Evolutionary conservation across 148 eudicot species (phyloP), one percentile per base, ranked within the genome.

Genomic region (Rhododendron mucronatum): DNA sequence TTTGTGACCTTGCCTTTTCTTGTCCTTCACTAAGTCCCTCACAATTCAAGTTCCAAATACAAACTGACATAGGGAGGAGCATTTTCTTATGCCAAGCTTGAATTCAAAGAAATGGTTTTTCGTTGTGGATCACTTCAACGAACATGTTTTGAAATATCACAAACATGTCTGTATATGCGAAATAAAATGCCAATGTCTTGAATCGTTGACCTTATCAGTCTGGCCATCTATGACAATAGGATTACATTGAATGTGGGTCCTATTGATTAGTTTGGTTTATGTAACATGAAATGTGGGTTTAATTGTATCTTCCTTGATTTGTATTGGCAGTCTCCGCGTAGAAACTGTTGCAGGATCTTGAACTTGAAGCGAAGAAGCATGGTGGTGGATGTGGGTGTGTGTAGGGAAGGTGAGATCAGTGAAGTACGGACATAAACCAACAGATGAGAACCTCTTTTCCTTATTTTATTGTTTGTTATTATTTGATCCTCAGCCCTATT

Each of bases 321-420:
- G 50, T 39, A 12, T 33, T 30, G 48, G 87, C 95, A 93, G 95
- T 88, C 95, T 33, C 95, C 94, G 0, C 84, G 94, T 85, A 91
- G 95, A 81, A 92, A 93, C 86, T 93, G 95, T 87, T 93, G 95
- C 92, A 90, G 94, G 89, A 71, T 92, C 74, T 8, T 88, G 89
- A 87, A 63, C 53, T 89, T 93, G 7, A 86, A 82, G 84, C 85
- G 87, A 61, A 91, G 82, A 80, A 88, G 86, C 82, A 83, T 93
- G 92, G 89, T 85, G 81, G 82, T 93, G 83, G 92, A 93, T 37
- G 92, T 93, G 37, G 95, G 95, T 82, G 76, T 87, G 80, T 93
- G 95, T 89, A 90, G 74, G 83, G 90, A 81, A 86, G 94, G 89
- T 28, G 94, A 93, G 86, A 90, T 93, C 59, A 91, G 91, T 88